These are phyloP conservation scores for Phyllosticta capitalensis DNA, from an alignment of 2,329 filamentous ascomycete genomes.

Conservation along the genomic window DNA sequence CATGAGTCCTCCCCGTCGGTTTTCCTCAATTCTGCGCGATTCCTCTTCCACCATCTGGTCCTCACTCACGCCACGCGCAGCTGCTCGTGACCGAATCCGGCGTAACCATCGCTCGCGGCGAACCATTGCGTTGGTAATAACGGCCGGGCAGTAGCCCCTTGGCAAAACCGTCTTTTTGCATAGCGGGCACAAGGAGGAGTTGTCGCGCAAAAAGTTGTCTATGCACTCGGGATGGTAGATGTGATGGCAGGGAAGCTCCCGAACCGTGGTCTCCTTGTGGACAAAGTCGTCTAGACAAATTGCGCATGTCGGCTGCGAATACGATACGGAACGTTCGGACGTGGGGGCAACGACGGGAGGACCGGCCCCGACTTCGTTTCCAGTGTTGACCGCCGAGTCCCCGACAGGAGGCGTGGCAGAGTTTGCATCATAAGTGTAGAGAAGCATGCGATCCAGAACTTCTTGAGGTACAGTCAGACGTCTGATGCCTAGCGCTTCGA, in stretches of 20 bases:
- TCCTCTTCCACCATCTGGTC: conserved; percentile 6
- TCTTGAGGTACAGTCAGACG: conserved; percentile 65
- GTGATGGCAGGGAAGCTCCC: conserved; percentile 80
- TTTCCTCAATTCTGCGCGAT: conserved; percentile 7
- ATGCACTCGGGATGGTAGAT: conserved; percentile 92
- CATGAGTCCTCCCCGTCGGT: conserved; percentile 3
- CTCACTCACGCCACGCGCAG: conserved; percentile 5
- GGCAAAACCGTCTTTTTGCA: conserved; percentile 82
- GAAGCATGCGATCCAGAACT: conserved; percentile 63
- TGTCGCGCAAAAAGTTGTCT: conserved; percentile 67
- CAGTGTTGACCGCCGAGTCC: not conserved
- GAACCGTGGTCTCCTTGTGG: conserved; percentile 59
- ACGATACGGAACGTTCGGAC: conserved; percentile 13
- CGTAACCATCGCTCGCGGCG: conserved; percentile 65
- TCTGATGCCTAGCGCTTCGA: conserved; percentile 79
- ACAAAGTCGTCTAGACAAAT: conserved; percentile 82
- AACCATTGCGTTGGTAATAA: conserved; percentile 60
- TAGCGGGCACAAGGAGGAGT: conserved; percentile 80
- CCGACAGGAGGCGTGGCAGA: not conserved
- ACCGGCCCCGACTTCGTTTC: not conserved
- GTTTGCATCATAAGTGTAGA: conserved; percentile 56
- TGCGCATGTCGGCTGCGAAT: conserved; percentile 74
- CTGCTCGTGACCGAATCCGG: conserved; percentile 44
- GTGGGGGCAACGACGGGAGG: not conserved
- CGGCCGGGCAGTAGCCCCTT: conserved; percentile 44